Evolutionary conservation across 108 stramenopile genomes (phyloP), one percentile per base, ranked within the genome.

Genomic region (Phaeodactylum tricornutum): DNA sequence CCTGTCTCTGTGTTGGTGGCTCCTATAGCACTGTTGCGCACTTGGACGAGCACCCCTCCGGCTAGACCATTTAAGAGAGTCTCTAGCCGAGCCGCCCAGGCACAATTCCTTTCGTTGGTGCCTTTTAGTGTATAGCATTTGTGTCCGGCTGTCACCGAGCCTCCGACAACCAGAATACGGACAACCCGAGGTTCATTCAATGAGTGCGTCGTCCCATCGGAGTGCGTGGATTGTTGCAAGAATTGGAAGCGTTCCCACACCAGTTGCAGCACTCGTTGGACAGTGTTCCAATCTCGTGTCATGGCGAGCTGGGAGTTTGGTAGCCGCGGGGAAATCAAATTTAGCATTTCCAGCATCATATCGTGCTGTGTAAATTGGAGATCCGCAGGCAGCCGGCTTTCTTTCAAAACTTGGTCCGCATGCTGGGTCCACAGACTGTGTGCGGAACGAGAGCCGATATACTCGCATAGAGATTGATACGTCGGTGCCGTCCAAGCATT

Each of bases 1-100:
- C 77, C 86, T 14, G 63, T 70, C 20, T 73, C 82, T 15, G 75
- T 71, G 33, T 81, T 84, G 45, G 79, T 81, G 0, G 82, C 86
- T n/a, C 82, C 86, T 61, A 84, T 52, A 11, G 80, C 71, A 27
- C 76, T 40, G 2, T 63, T 74, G 33, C 71, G 44, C 20, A 88
- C 57, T 22, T 73, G 26, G 17, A 88, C 57, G 16, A 67, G n/a
- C 31, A 15, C n/a, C n/a, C n/a, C n/a, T n/a, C n/a, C n/a, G n/a
- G n/a, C 32, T 5, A 49, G 17, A 16, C 17, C 20, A 9, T 72
- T 68, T 23, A 77, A 30, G 34, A 77, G 61, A 15, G 32, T 0
- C 49, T 59, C 43, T 27, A 86, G 28, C 23, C 84, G 75, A 41
- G 57, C 58, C 26, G 74, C 69, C 81, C 81, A 87, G 0, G 75